A percentile compares a stretch with the other conserved stretches of the same genome.
Conservation (phyloP, 805 yeast species). For the Wickerhamomyces subpelliculosus region DNA sequence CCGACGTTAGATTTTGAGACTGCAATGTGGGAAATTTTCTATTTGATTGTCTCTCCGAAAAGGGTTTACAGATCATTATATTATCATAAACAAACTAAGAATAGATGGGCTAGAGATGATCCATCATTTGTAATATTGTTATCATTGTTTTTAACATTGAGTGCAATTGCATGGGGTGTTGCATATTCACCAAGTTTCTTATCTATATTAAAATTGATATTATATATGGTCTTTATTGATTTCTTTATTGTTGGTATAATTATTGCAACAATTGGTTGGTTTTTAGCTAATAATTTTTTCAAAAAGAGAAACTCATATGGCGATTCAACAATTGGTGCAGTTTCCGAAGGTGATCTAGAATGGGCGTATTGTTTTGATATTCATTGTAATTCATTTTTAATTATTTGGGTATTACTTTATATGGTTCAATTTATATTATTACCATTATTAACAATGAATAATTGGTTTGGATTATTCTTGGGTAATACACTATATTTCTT, state of each 20-base stretch:
- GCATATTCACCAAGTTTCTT: constrained; percentile 62
- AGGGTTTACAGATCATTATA: constrained; percentile 77
- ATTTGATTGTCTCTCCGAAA: constrained; percentile 67
- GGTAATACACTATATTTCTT: constrained; percentile 76
- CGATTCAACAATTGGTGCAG: constrained; percentile 21
- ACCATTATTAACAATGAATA: constrained; percentile 61
- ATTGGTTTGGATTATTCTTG: constrained; percentile 59
- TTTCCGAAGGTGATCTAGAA: constrained; percentile 46
- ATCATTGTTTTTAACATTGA: constrained; percentile 54
- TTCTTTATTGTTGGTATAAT: constrained; percentile 64
- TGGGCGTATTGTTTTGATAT: constrained; percentile 96
- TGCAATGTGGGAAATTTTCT: constrained; percentile 84
- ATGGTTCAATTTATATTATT: constrained; percentile 66
- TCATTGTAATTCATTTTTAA: constrained; percentile 84
- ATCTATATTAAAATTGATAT: constrained; percentile 57
- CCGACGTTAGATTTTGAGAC: constrained; percentile 87
- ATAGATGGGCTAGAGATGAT: constrained; percentile 85
- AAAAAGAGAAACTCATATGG: constrained; percentile 28
- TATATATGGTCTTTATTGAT: constrained; percentile 82
- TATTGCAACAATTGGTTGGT: constrained; percentile 70
- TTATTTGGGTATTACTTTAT: constrained; percentile 72
- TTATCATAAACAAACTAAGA: constrained; percentile 73
- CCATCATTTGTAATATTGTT: constrained; percentile 79
- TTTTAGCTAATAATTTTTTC: constrained; percentile 59
- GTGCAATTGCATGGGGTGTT: constrained; percentile 88